Percentiles rank a stretch among this genome's conserved stretches.
Conservation (phyloP, 2,329 filamentous ascomycete genomes). For the Monosporascus sp. region DNA sequence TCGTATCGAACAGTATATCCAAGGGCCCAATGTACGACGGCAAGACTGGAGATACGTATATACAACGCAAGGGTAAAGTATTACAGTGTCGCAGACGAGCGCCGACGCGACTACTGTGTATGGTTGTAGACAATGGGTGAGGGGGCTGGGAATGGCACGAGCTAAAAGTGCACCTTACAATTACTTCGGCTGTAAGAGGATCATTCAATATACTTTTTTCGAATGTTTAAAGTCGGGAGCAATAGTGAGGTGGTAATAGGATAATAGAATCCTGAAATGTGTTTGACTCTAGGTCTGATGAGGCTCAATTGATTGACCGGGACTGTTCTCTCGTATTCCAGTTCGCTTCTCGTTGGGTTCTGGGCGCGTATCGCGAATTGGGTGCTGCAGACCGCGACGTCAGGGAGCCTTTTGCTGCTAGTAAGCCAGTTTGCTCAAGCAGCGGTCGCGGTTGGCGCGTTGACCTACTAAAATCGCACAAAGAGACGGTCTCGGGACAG, state of each 20-base stretch:
- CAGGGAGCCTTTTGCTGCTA: neutral
- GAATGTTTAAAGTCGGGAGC: neutral
- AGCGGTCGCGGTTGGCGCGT: neutral
- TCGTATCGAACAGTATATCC: neutral
- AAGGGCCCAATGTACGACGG: neutral
- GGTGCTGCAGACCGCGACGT: neutral
- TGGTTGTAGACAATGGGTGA: neutral
- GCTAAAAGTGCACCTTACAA: neutral
- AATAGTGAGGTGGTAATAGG: neutral
- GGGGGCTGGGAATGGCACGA: neutral
- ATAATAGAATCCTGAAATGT: neutral
- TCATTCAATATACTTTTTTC: neutral
- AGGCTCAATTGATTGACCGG: conserved; percentile 1
- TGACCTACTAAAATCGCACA: neutral
- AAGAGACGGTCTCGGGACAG: neutral
- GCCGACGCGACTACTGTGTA: neutral
- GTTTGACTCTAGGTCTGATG: neutral
- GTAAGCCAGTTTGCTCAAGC: neutral
- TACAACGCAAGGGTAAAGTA: neutral
- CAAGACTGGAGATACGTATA: neutral
- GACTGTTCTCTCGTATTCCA: neutral
- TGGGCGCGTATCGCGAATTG: conserved; percentile 1
- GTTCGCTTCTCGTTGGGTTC: neutral
- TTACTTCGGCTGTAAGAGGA: neutral
- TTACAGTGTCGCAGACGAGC: neutral